Base-by-base conservation (phyloP, 768 basidiomycete species). In the Sporobolomyces phaffii region DNA sequence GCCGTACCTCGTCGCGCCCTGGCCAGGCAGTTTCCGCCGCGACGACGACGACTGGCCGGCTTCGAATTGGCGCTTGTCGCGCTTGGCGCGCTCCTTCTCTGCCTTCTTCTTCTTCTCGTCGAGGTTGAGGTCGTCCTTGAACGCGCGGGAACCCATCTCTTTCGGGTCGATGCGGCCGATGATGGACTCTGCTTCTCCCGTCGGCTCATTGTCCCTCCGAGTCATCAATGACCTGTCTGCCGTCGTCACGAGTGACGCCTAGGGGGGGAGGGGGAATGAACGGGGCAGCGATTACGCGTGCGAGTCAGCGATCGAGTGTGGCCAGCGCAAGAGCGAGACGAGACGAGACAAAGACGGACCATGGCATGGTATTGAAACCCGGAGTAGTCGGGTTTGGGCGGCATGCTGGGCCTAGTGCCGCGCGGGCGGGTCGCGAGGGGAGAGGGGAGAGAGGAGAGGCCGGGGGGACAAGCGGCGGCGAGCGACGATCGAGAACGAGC, bases 51-150 rank as follows among this genome's bases (percentile, higher is more conserved):
- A 40, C 6, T 24, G 15, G 13, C 48, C 31, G 11, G 45, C 41
- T 26, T 56, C 53, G 33, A 28, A 17, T 15, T 53, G 43, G 26
- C 60, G 60, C 57, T 41, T 63, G 56, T 53, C 72, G 15, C 53
- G 24, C 38, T 52, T 48, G 57, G 57, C 41, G 29, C 38, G 24
- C 22, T 52, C 61, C 54, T 69, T 68, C 34, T 57, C 60, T 2
- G 87, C 88, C 78, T 86, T 89, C 75, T 89, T 91, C 83, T 91
- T 91, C 83, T 91, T 92, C 84, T 92, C 93, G 54, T 91, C 88
- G 22, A 91, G 75, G 75, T 93, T 90, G 18, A 91, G 90, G 0
- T 83, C 85, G 72, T 89, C 84, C 22, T 91, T 84, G 64, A 85
- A 79, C 36, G 89, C 91, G 26, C 91, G 85, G 24, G 91, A 91